phyloP scores from a whole-genome alignment of 2,329 filamentous ascomycete genomes.

The Aspergillus sp. region DNA sequence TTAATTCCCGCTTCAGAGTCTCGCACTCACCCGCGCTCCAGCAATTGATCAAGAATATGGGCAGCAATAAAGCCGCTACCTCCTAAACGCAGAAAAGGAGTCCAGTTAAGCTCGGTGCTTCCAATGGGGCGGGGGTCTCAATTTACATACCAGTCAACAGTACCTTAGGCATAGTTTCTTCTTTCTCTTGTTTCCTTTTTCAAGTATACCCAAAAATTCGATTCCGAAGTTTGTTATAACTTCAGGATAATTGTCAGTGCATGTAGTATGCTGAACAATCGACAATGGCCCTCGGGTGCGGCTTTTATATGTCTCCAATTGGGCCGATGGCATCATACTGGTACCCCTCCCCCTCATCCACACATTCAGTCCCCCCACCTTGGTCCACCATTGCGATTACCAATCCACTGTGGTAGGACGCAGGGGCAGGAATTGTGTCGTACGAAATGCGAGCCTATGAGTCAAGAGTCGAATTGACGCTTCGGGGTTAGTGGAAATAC shows the following conservation, averaged over 20 bases:
- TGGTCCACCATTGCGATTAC: slow-evolving; percentile 12
- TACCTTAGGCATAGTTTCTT: slow-evolving; percentile 38
- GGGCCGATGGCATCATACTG: not conserved
- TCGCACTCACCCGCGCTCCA: slow-evolving; percentile 49
- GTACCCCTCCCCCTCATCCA: not conserved
- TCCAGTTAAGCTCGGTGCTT: slow-evolving; percentile 12
- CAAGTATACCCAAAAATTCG: not conserved
- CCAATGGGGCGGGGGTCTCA: not conserved
- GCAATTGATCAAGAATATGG: slow-evolving; percentile 61
- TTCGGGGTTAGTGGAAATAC: not conserved
- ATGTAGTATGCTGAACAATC: not conserved
- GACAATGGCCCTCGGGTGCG: not conserved
- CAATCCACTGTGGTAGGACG: slow-evolving; percentile 12
- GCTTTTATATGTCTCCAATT: not conserved
- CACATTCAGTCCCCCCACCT: slow-evolving; percentile 6
- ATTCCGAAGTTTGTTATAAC: no score
- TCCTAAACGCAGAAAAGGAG: slow-evolving; percentile 35
- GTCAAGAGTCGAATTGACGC: not conserved
- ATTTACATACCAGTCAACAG: slow-evolving; percentile 35
- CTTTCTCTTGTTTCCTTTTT: not conserved
- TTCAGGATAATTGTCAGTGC: not conserved
- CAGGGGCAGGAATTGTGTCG: not conserved
- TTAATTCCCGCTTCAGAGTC: not conserved
- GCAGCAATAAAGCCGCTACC: slow-evolving; percentile 67
- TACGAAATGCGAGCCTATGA: not conserved